Conservation (phyloP, 2,329 filamentous ascomycete species). For the Aspergillus tanneri region DNA sequence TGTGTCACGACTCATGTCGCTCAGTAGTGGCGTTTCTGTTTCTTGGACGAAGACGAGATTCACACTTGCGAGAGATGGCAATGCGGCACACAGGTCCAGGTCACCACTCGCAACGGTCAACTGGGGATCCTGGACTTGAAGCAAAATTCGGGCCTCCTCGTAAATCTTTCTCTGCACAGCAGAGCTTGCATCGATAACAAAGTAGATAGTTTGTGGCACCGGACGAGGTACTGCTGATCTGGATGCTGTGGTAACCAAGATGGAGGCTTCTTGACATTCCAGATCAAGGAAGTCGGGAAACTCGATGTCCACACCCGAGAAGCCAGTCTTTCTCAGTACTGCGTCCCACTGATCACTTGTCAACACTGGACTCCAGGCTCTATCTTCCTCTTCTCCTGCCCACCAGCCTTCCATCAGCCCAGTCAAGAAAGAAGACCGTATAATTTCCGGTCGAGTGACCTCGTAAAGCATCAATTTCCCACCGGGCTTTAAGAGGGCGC, state of each 20-base stretch:
- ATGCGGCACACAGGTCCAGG: not conserved
- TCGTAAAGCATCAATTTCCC: not conserved
- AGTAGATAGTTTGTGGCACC: not conserved
- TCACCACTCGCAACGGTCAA: not conserved
- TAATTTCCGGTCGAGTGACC: not conserved
- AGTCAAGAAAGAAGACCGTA: not conserved
- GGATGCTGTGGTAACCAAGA: not conserved
- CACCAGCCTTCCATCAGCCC: conserved; percentile 3
- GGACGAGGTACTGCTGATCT: not conserved
- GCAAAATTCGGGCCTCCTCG: not conserved
- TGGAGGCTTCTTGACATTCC: not conserved
- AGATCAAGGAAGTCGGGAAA: not conserved
- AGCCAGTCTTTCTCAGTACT: not conserved
- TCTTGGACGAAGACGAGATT: not conserved
- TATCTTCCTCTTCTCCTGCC: not conserved
- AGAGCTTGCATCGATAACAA: not conserved
- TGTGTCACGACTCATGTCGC: not conserved
- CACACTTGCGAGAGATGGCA: not conserved
- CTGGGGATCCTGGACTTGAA: not conserved
- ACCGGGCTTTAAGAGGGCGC: not conserved
- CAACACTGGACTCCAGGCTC: not conserved
- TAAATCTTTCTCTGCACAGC: not conserved
- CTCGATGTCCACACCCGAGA: not conserved
- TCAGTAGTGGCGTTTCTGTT: not conserved
- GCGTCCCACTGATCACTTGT: not conserved